These are phyloP conservation scores for Scedosporium minutisporum DNA, from an alignment of 2,329 filamentous ascomycete species.

Conservation along the genomic window DNA sequence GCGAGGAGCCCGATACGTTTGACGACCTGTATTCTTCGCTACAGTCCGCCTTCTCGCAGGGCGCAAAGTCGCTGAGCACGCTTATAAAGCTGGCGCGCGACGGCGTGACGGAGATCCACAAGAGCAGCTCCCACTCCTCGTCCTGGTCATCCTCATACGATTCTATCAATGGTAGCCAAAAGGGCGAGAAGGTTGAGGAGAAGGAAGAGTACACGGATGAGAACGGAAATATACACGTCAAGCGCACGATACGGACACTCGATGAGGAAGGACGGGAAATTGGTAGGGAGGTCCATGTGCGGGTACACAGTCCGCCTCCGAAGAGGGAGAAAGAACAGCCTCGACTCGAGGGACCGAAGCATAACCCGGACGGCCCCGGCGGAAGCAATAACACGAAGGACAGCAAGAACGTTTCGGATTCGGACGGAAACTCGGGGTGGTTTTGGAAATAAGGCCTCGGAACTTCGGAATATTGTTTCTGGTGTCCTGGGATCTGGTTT, in stretches of 20 bases:
- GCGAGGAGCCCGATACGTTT: slow-evolving; percentile 21
- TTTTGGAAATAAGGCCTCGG: slow-evolving; percentile 26
- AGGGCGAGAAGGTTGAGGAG: slow-evolving; percentile 24
- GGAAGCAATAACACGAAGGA: slow-evolving; percentile 6
- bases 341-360: slow-evolving; percentile 8
- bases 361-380: neutral
- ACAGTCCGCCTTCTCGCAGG: slow-evolving; percentile 25
- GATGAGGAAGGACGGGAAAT: slow-evolving; percentile 32
- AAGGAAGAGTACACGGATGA: slow-evolving; percentile 32
- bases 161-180: slow-evolving; percentile 5
- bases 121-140: neutral
- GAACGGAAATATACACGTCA: slow-evolving; percentile 32
- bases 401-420: slow-evolving; percentile 10
- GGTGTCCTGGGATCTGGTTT: neutral
- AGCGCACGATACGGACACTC: slow-evolving; percentile 27
- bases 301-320: slow-evolving; percentile 17
- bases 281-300: slow-evolving; percentile 20
- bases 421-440: slow-evolving; percentile 24
- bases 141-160: neutral
- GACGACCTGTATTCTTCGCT: slow-evolving; percentile 31
- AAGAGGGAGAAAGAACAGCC: slow-evolving; percentile 12
- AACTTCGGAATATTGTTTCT: neutral
- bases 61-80: slow-evolving; percentile 28
- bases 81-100: slow-evolving; percentile 23
- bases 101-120: neutral